Evolutionary conservation across 2,329 filamentous ascomycete genomes (phyloP).

Genomic region (Aschersonia sp.): DNA sequence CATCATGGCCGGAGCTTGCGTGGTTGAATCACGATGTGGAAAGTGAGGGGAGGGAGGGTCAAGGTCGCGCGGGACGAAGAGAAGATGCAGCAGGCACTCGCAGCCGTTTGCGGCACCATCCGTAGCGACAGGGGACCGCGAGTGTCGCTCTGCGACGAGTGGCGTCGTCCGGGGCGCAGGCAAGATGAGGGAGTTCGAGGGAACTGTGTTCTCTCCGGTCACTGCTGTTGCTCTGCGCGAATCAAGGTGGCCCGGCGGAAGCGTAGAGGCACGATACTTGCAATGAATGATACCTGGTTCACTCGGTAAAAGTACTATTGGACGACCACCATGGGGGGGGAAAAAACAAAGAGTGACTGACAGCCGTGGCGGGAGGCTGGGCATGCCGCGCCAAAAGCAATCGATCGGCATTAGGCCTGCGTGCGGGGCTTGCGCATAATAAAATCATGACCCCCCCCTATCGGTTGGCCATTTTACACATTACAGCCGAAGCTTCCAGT

Average conservation of each 20-base stretch:
- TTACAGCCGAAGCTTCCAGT: too few relatives aligned
- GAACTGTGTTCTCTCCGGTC: too few relatives aligned
- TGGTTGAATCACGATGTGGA: neutral
- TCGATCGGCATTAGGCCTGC: neutral
- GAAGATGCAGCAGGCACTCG: neutral
- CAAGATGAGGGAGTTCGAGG: too few relatives aligned
- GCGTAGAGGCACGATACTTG: too few relatives aligned
- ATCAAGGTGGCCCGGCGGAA: too few relatives aligned
- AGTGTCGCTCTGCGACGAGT: too few relatives aligned
- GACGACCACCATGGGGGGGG: neutral
- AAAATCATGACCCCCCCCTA: too few relatives aligned
- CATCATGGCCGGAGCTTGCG: neutral
- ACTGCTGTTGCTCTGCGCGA: too few relatives aligned
- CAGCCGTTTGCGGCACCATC: conserved; percentile 2
- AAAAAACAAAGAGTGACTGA: neutral
- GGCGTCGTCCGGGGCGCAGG: too few relatives aligned
- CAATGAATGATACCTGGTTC: too few relatives aligned
- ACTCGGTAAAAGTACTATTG: neutral
- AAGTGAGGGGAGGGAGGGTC: neutral
- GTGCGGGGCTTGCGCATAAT: too few relatives aligned
- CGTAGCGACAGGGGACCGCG: neutral
- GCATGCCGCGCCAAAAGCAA: neutral
- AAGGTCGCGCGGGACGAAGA: neutral
- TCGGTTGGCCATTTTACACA: too few relatives aligned
- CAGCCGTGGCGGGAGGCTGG: neutral